Conservation (phyloP, 2,329 filamentous ascomycete genomes). For the Arthrinium puccinioides region DNA sequence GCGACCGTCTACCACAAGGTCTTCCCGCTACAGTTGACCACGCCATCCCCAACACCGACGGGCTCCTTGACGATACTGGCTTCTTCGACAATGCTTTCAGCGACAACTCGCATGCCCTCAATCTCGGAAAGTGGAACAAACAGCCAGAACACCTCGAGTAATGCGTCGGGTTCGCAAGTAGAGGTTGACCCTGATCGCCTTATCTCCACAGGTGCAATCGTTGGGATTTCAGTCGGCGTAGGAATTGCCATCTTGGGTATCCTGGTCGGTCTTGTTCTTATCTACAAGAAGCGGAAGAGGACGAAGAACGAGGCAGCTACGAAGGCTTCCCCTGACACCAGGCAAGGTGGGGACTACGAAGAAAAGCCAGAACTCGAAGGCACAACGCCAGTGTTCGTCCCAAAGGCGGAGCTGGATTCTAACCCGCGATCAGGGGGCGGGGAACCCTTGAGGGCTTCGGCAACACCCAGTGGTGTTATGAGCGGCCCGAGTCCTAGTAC, state of each 20-base stretch:
- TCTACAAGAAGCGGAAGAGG: not conserved
- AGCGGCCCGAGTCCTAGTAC: not conserved
- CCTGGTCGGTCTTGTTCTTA: not conserved
- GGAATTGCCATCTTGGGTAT: not conserved
- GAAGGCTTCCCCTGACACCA: too few relatives aligned
- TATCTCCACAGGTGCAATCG: not conserved
- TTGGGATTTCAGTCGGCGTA: not conserved
- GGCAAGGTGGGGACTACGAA: too few relatives aligned
- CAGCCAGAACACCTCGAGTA: not conserved
- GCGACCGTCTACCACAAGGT: conserved; percentile 4
- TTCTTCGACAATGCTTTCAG: too few relatives aligned
- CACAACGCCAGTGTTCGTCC: not conserved
- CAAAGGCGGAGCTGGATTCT: too few relatives aligned
- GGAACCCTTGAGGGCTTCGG: too few relatives aligned
- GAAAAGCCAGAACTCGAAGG: not conserved
- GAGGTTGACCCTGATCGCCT: too few relatives aligned
- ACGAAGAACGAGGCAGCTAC: too few relatives aligned
- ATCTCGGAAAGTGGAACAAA: not conserved
- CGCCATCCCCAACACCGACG: too few relatives aligned
- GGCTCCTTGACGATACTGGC: too few relatives aligned
- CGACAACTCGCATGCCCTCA: too few relatives aligned
- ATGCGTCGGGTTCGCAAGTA: not conserved
- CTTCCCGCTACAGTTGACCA: conserved; percentile 3
- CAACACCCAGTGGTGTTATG: too few relatives aligned
- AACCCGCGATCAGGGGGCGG: too few relatives aligned